Conservation (phyloP, 352 stramenopile species). For the Globisporangium alternatum region DNA sequence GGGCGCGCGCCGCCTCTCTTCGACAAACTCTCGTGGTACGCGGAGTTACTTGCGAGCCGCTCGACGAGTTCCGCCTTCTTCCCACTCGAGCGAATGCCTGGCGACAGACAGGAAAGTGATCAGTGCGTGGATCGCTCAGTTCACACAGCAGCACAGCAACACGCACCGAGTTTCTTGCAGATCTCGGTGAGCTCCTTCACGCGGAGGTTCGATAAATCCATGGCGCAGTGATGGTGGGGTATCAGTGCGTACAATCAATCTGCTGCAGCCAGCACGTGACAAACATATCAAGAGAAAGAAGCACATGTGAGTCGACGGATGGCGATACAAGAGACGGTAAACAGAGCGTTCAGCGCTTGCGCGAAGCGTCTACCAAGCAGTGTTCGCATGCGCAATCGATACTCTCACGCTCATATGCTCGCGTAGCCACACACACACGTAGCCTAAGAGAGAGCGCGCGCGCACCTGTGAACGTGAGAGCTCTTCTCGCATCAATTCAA, state of each 20-base stretch:
- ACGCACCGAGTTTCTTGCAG: constrained; percentile 44
- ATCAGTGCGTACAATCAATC: constrained; percentile 8
- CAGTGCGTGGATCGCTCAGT: background rate
- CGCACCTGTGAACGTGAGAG: background rate
- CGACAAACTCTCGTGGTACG: constrained; percentile 38
- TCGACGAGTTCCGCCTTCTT: constrained; percentile 77
- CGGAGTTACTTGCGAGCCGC: constrained; percentile 58
- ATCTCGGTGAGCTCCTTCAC: constrained; percentile 84
- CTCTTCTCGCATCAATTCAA: background rate
- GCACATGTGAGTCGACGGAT: background rate
- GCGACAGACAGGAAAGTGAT: background rate
- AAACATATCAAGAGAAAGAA: background rate
- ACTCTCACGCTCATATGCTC: too few relatives aligned
- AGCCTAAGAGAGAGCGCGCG: background rate
- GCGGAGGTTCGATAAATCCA: constrained; percentile 68
- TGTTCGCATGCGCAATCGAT: too few relatives aligned
- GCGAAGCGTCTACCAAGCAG: too few relatives aligned
- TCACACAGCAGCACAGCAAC: background rate
- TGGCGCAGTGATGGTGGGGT: constrained; percentile 12
- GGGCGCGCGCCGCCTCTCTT: constrained; percentile 21
- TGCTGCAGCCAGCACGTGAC: constrained; percentile 2
- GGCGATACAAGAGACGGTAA: too few relatives aligned
- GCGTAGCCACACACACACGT: background rate
- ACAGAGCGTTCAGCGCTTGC: too few relatives aligned
- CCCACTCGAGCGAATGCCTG: constrained; percentile 68